A percentile compares a stretch with the other conserved stretches of the same genome.
These are phyloP conservation scores for Beauveria asiatica DNA, from an alignment of 2,329 filamentous ascomycete genomes.

Conservation along the genomic window DNA sequence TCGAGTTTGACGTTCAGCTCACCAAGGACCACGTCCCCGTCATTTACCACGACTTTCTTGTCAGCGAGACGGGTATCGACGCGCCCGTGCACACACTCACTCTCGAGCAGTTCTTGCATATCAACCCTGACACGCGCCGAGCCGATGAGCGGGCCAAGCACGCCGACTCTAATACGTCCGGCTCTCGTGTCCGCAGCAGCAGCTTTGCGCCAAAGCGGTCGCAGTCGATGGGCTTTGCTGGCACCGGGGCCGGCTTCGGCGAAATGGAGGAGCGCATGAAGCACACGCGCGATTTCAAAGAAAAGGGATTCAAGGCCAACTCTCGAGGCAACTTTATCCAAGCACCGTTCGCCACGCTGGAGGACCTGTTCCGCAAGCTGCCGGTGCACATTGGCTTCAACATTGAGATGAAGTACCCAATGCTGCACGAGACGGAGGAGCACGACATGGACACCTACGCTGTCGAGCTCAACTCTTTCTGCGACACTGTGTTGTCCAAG, in stretches of 20 bases:
- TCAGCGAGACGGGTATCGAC: constrained; percentile 95
- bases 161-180: not conserved
- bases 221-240: constrained; percentile 45
- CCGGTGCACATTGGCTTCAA: constrained; percentile 86
- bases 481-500: constrained; percentile 82
- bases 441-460: constrained; percentile 96
- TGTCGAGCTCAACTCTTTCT: constrained; percentile 92
- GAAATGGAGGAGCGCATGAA: constrained; percentile 79
- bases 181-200: constrained; percentile 25
- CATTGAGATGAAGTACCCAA: constrained; percentile 98
- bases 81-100: constrained; percentile 93
- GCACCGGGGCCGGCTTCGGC: constrained; percentile 24
- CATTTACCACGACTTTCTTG: constrained; percentile 96
- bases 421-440: constrained; percentile 91
- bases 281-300: constrained; percentile 90
- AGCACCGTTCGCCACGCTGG: constrained; percentile 87
- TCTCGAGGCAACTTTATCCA: constrained; percentile 91
- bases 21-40: constrained; percentile 99
- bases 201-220: constrained; percentile 40
- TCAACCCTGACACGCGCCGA: constrained; percentile 53
- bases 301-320: constrained; percentile 93
- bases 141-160: constrained; percentile 16
- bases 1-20: constrained; percentile 82
- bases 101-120: constrained; percentile 87
- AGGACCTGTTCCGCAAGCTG: constrained; percentile 83